A percentile compares a stretch with the other conserved stretches of the same genome.
These are phyloP conservation scores for Nitzschia palea DNA, from an alignment of 108 stramenopile species.

Conservation along the genomic window DNA sequence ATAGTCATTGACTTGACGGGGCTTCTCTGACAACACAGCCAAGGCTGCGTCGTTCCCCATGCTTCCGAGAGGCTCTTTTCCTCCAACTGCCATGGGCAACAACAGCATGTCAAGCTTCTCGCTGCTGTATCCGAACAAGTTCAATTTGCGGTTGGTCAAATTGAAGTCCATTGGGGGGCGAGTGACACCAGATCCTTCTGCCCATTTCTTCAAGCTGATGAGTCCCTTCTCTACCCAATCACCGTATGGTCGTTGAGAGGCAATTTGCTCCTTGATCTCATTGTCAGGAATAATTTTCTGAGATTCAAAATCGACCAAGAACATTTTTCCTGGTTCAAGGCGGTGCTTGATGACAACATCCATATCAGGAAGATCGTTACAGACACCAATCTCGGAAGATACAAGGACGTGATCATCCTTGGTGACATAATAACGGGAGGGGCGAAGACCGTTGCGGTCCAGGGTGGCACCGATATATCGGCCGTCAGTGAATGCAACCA, in stretches of 20 bases:
- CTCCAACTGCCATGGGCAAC: conserved; percentile 90
- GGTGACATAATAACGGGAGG: conserved; percentile 95
- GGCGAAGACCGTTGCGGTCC: conserved; percentile 95
- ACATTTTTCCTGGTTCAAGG: conserved; percentile 98
- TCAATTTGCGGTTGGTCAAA: conserved; percentile 79
- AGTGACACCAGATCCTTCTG: conserved; percentile 29
- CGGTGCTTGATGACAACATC: conserved; percentile 93
- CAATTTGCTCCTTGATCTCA: conserved; percentile 94
- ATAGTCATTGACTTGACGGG: conserved; percentile 92
- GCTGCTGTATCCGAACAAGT: conserved; percentile 92
- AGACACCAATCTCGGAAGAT: conserved; percentile 94
- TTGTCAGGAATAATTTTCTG: conserved; percentile 93
- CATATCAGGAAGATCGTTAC: conserved; percentile 79
- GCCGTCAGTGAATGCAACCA: conserved; percentile 98
- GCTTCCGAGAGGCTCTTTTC: conserved; percentile 94
- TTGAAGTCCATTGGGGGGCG: conserved; percentile 68
- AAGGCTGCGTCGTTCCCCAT: conserved; percentile 99
- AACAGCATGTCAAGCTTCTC: conserved; percentile 95
- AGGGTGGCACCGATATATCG: conserved; percentile 93
- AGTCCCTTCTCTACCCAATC: conserved; percentile 87
- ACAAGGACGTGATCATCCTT: conserved; percentile 94
- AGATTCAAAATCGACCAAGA: conserved; percentile 94
- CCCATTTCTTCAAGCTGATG: conserved; percentile 83
- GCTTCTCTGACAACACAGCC: conserved; percentile 92
- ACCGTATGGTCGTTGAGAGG: conserved; percentile 81